Conservation (phyloP, 208 protist species). For the Porcisia hertigi region DNA sequence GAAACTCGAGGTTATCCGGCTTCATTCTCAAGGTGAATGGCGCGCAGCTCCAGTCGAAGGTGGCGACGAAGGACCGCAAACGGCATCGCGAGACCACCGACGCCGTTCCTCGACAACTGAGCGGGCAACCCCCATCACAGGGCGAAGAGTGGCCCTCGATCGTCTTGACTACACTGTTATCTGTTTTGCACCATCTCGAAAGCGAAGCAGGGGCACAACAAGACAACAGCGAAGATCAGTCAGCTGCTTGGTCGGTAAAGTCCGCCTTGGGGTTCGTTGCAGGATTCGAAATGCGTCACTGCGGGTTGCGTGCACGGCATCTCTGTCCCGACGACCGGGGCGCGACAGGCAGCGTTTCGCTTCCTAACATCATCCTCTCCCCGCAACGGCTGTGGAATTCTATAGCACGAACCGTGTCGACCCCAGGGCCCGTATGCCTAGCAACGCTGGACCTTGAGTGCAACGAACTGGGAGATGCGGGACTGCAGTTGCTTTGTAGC, state of each 20-base stretch:
- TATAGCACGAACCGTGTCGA: background rate
- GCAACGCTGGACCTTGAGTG: conserved; percentile 39
- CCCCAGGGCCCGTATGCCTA: background rate
- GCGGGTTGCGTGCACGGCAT: conserved; percentile 17
- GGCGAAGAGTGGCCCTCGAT: conserved; percentile 1
- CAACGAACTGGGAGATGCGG: conserved; percentile 33
- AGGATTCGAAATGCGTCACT: conserved; percentile 28
- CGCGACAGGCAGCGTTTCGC: background rate
- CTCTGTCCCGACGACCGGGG: background rate
- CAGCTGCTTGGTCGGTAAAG: background rate
- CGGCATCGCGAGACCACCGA: background rate
- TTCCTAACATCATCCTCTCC: conserved; percentile 10
- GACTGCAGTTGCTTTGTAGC: conserved; percentile 18
- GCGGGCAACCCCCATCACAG: background rate
- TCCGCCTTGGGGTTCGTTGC: background rate
- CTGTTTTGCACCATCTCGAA: background rate
- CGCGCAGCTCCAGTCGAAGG: background rate
- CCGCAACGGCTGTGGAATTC: conserved; percentile 7
- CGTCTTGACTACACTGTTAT: background rate
- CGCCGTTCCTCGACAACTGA: background rate
- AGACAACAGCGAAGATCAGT: background rate
- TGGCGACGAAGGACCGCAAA: background rate
- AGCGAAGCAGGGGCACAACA: background rate
- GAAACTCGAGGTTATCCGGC: background rate
- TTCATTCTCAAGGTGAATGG: background rate